phyloP scores from a whole-genome alignment of 2,329 filamentous ascomycete genomes.

The Ramichloridium luteum region DNA sequence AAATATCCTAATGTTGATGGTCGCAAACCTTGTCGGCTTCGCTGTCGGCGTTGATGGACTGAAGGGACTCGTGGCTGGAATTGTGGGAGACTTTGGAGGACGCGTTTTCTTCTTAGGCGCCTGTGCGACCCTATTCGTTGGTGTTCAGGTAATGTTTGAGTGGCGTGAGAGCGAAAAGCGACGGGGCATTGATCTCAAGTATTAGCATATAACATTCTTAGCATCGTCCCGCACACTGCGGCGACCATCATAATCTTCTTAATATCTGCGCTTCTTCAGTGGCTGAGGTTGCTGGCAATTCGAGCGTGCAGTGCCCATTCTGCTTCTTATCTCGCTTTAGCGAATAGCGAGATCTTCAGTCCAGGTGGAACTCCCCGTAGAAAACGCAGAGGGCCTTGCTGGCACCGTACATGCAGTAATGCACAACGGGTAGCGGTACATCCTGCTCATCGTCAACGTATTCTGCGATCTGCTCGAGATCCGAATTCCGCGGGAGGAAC shows the following conservation, averaged over 20 bases:
- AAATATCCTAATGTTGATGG: conserved; percentile 92
- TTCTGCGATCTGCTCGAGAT: conserved; percentile 62
- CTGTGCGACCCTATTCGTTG: conserved; percentile 66
- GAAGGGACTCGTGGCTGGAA: conserved; percentile 60
- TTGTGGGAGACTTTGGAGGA: conserved; percentile 65
- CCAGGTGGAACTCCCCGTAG: conserved; percentile 39
- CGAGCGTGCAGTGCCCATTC: too few relatives aligned
- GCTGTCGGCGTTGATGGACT: conserved; percentile 83
- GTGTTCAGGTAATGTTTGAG: conserved; percentile 93
- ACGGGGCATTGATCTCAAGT: conserved; percentile 72
- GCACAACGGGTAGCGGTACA: conserved; percentile 52
- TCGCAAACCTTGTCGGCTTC: conserved; percentile 88
- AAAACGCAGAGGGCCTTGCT: conserved; percentile 63
- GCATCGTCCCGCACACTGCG: too few relatives aligned
- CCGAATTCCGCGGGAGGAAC: conserved; percentile 75
- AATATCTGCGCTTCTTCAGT: too few relatives aligned
- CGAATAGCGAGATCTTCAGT: too few relatives aligned
- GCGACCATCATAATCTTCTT: too few relatives aligned
- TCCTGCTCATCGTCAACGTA: conserved; percentile 36
- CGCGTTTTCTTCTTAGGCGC: conserved; percentile 59
- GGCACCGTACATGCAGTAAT: conserved; percentile 83
- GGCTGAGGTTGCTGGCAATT: too few relatives aligned
- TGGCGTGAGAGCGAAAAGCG: conserved; percentile 73
- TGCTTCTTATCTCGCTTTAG: too few relatives aligned
- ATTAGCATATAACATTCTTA: conserved; percentile 37